Base-by-base conservation (phyloP, 257 asterid genomes). In the Solanum pimpinellifolium region DNA sequence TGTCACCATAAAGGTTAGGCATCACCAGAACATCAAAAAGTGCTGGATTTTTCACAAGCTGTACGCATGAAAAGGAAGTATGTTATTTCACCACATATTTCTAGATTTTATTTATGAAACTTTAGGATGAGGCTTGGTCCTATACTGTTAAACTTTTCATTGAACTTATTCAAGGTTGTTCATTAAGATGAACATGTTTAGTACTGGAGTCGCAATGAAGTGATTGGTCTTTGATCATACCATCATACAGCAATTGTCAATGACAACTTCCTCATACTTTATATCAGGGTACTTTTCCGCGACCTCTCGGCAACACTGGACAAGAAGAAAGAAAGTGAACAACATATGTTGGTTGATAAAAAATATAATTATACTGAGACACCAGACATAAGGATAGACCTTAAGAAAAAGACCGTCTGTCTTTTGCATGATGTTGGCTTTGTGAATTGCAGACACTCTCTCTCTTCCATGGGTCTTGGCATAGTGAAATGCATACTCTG, bases 361-460 rank as follows among this genome's bases (percentile, higher is more conserved):
- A 62, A 21, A 88, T 66, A 27, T 20, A 85, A 62, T n/a, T 59
- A 60, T 35, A 12, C 39, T 52, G 73, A 47, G 84, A 65, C 14
- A 72, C 44, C 62, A 31, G 82, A 39, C 29, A 74, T 74, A 73
- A 91, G 83, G 39, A 88, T 86, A 85, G 42, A 96, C 99, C 98
- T 95, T 94, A 69, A 96, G 98, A 93, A 96, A 96, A 90, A 96
- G 99, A 84, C 99, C 99, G 15, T 96, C 99, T 83, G 99, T 95
- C 91, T 95, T 96, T 91, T 95, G 98, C 99, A 96, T 96, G 94
- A 96, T 96, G 86, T 96, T 96, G 88, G 99, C 99, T 91, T 96
- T 96, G 87, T 96, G 99, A n/a, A 96, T 94, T 3, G 98, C 99
- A 83, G 99, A 94, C 52, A 96, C 99, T 92, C 98, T 93, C 85